Evolutionary conservation across 495 filamentous ascomycete genomes (phyloP), one percentile per base, ranked within the genome.

Genomic region (Chaetomium cochliodes): DNA sequence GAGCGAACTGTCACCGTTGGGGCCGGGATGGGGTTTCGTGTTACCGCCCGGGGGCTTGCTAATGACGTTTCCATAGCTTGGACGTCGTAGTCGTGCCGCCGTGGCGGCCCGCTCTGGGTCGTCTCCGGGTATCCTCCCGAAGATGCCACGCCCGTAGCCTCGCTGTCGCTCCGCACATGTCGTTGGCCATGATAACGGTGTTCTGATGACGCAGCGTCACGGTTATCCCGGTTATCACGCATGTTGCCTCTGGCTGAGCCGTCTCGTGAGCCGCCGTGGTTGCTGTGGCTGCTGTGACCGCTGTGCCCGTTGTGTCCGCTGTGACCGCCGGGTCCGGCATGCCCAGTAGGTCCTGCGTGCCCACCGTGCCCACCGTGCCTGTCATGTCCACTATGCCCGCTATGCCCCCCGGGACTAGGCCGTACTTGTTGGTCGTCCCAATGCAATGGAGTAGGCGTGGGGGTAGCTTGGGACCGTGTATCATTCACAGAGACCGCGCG

Each of bases 41-140:
- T 83, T 23, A 87, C 74, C 60, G 85, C 80, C 49, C 92, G 85
- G 9, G 92, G 89, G 74, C 85, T 91, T 68, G 85, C 86, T 28
- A 96, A 78, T 50, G 88, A 91, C 1, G 90, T 90, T 76, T 97
- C 93, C 92, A 97, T 96, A 15, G 93, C 91, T 70, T 97, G 93
- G 26, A 96, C 86, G 74, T 98, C 94, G 72, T 96, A 97, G 70
- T 97, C 94, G 71, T 97, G 93, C 58, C 92, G 86, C 65, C 93
- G 80, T 46, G 81, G 80, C 22, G 83, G 81, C 16, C 82, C 82
- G 67, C 82, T 85, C 63, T 80, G 80, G 8, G 76, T 74, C 13
- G 85, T 83, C 26, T 93, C 91, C 49, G 86, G 84, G 70, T 93
- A 96, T 25, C 92, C 90, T 60, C 79, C 86, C 23, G 88, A 90